Evolutionary conservation across 2,329 filamentous ascomycete species (phyloP).

Genomic region (Emergomyces orientalis): DNA sequence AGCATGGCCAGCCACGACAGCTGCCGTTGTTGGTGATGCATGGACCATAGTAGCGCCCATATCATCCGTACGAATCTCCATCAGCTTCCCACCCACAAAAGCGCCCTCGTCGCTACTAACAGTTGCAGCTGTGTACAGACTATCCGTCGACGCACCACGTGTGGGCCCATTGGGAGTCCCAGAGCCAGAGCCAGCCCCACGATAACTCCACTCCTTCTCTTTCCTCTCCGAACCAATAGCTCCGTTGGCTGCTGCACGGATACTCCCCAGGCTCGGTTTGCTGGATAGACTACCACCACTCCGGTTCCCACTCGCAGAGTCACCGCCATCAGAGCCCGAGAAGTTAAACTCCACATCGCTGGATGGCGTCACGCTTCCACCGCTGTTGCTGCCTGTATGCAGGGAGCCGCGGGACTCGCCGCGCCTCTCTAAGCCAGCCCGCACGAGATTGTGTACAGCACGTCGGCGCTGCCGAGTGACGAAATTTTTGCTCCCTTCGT

Average conservation of each 20-base stretch:
- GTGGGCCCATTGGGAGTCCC: background rate
- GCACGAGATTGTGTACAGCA: conserved; percentile 83
- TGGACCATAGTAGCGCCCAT: background rate
- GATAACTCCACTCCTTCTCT: conserved; percentile 50
- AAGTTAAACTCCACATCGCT: conserved; percentile 68
- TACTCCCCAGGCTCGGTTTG: conserved; percentile 62
- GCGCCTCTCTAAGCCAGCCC: conserved; percentile 78
- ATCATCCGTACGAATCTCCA: conserved; percentile 39
- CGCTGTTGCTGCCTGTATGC: conserved; percentile 45
- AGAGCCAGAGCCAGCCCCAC: background rate
- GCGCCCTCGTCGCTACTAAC: conserved; percentile 53
- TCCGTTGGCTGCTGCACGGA: conserved; percentile 67
- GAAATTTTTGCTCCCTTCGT: conserved; percentile 97
- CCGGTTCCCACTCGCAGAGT: conserved; percentile 21
- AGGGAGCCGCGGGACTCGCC: conserved; percentile 59
- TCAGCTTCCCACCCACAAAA: conserved; percentile 47
- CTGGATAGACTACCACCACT: conserved; percentile 56
- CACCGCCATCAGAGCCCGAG: conserved; percentile 56
- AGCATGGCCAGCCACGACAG: conserved; percentile 47
- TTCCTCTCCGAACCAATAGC: conserved; percentile 85
- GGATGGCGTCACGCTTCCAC: conserved; percentile 74
- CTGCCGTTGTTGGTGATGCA: conserved; percentile 25
- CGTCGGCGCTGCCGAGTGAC: conserved; percentile 82
- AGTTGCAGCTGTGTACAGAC: conserved; percentile 52
- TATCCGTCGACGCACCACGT: conserved; percentile 34